phyloP scores from a whole-genome alignment of 2,329 filamentous ascomycete genomes.

The Aspergillus pseudoterreus region DNA sequence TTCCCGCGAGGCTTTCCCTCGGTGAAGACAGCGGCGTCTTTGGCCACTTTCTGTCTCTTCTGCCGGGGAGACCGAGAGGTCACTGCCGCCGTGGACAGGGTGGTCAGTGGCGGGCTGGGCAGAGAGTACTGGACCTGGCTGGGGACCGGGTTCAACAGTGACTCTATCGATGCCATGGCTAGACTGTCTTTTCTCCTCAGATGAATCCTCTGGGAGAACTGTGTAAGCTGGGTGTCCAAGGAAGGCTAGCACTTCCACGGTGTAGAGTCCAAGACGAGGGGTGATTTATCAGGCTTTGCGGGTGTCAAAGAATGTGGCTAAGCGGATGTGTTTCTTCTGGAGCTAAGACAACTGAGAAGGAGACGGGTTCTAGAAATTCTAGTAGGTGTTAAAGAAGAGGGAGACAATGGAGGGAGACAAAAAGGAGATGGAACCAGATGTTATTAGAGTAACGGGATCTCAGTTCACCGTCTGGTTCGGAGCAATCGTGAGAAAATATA shows the following conservation, averaged over 20 bases:
- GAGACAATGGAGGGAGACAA: slow-evolving; percentile 11
- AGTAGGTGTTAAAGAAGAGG: slow-evolving; percentile 9
- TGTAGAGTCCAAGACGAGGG: slow-evolving; percentile 5
- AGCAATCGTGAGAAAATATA: slow-evolving; percentile 11
- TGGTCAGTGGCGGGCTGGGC: slow-evolving; percentile 39
- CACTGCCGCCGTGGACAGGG: slow-evolving; percentile 40
- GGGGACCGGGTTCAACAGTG: slow-evolving; percentile 62
- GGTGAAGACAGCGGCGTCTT: slow-evolving; percentile 61
- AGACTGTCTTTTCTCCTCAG: neutral
- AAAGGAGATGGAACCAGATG: slow-evolving; percentile 10
- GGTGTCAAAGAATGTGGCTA: slow-evolving; percentile 10
- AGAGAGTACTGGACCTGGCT: slow-evolving; percentile 27
- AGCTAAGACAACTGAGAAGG: slow-evolving; percentile 8
- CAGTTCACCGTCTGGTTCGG: slow-evolving; percentile 3
- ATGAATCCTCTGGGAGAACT: slow-evolving; percentile 3
- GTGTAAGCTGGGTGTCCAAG: neutral
- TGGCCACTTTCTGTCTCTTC: slow-evolving; percentile 57
- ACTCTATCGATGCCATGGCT: slow-evolving; percentile 61
- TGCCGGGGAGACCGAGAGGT: slow-evolving; percentile 17
- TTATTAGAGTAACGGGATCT: slow-evolving; percentile 9
- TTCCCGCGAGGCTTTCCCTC: slow-evolving; percentile 61
- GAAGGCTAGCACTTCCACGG: neutral
- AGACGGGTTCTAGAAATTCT: slow-evolving; percentile 27
- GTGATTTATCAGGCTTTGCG: slow-evolving; percentile 13
- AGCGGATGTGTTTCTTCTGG: slow-evolving; percentile 11